Percentiles rank a stretch among this genome's conserved stretches.
Conservation (phyloP, 805 yeast genomes). For the Metschnikowia hibisci region DNA sequence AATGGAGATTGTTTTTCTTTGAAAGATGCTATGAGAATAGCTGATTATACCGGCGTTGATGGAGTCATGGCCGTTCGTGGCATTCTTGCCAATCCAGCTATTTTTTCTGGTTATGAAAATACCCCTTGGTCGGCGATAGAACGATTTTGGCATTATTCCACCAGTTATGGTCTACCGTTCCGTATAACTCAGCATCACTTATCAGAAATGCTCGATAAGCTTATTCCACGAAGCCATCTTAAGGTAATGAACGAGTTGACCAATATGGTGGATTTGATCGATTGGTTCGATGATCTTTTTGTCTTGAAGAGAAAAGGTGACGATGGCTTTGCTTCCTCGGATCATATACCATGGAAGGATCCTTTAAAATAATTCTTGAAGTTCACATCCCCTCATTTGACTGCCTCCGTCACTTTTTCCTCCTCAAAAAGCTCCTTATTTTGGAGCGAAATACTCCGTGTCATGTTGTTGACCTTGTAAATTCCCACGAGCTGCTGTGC, state of each 20-base stretch:
- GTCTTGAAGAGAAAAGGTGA: conserved; percentile 65
- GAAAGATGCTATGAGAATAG: conserved; percentile 61
- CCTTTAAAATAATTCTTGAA: background rate
- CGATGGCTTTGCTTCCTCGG: conserved; percentile 56
- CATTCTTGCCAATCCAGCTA: conserved; percentile 75
- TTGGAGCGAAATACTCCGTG: conserved; percentile 73
- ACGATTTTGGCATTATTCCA: conserved; percentile 70
- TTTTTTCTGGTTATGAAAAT: conserved; percentile 66
- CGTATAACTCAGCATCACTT: conserved; percentile 84
- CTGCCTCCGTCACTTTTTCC: conserved; percentile 4
- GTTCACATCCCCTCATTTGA: background rate
- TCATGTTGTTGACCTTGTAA: conserved; percentile 88
- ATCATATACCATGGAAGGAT: conserved; percentile 31
- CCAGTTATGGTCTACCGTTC: conserved; percentile 81
- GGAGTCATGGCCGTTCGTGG: conserved; percentile 98
- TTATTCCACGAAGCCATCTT: conserved; percentile 28
- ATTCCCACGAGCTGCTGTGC: conserved; percentile 94
- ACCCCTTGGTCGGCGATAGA: conserved; percentile 95
- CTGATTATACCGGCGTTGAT: conserved; percentile 66
- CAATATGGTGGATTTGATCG: conserved; percentile 61
- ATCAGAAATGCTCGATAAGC: conserved; percentile 75
- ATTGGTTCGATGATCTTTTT: conserved; percentile 77
- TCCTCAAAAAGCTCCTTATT: conserved; percentile 49
- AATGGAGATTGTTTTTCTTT: conserved; percentile 89
- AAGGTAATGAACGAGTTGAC: conserved; percentile 59